Evolutionary conservation across 78 protist species (phyloP).

Genomic region (Salpingoeca rosetta): DNA sequence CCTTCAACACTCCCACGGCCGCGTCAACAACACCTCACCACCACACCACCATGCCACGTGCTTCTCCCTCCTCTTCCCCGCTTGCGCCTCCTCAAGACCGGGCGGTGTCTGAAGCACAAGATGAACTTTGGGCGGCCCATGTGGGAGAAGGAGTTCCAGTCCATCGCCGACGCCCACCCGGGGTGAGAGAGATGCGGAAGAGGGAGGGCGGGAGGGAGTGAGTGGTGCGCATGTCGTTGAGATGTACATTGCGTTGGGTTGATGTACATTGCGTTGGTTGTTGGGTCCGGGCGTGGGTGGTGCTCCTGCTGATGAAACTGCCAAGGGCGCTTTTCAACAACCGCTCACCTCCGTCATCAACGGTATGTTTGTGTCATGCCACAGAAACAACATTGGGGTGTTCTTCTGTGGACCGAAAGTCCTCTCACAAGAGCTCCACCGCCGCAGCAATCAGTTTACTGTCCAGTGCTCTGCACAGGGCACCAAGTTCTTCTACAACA

Average conservation of each 20-base stretch:
- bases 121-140: slow-evolving; percentile 33
- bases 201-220: too few relatives aligned
- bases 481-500: slow-evolving; percentile 10
- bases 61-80: background rate
- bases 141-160: slow-evolving; percentile 14
- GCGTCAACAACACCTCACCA: too few relatives aligned
- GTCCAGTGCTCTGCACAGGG: background rate
- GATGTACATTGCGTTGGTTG: too few relatives aligned
- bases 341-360: too few relatives aligned
- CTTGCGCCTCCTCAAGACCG: background rate
- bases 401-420: slow-evolving; percentile 37
- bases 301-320: too few relatives aligned
- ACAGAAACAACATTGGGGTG: slow-evolving; percentile 18
- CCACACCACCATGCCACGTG: too few relatives aligned
- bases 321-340: too few relatives aligned
- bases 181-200: too few relatives aligned
- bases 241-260: too few relatives aligned
- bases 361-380: too few relatives aligned
- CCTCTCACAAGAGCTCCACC: slow-evolving; percentile 2
- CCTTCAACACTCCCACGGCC: background rate
- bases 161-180: background rate
- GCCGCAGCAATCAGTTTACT: background rate
- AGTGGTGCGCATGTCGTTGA: too few relatives aligned
- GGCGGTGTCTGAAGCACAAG: background rate
- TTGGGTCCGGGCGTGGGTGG: too few relatives aligned